Evolutionary conservation across 805 yeast species (phyloP).

Genomic region (Starmerella vitae): DNA sequence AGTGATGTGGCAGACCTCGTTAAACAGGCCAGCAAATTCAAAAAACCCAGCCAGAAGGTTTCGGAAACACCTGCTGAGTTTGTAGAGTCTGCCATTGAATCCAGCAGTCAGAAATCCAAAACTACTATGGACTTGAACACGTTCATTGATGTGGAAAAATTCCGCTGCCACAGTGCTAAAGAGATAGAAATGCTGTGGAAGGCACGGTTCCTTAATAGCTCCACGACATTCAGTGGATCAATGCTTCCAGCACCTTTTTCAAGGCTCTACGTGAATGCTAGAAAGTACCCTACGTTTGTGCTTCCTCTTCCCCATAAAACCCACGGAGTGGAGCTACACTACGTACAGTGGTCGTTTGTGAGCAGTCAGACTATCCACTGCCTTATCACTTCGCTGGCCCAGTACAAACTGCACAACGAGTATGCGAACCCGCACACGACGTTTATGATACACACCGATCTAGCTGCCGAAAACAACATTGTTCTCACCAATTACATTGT

Average conservation of each 20-base stretch:
- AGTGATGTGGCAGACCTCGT: constrained; percentile 13
- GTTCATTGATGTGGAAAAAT: constrained; percentile 56
- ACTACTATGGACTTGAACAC: constrained; percentile 53
- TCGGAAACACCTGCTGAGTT: neutral
- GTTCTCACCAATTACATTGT: constrained; percentile 79
- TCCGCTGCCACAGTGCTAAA: constrained; percentile 39
- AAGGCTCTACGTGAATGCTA: constrained; percentile 51
- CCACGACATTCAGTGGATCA: constrained; percentile 50
- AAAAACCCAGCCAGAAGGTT: neutral
- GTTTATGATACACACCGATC: constrained; percentile 70
- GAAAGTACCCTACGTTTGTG: constrained; percentile 68
- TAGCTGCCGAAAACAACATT: constrained; percentile 41
- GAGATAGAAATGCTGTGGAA: constrained; percentile 81
- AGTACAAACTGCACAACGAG: constrained; percentile 78
- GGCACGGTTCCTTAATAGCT: constrained; percentile 58
- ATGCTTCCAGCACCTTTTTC: constrained; percentile 46
- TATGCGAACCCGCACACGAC: constrained; percentile 94
- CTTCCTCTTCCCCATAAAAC: constrained; percentile 63
- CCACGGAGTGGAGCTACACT: constrained; percentile 59
- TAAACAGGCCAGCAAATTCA: constrained; percentile 10
- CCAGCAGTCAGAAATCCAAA: neutral
- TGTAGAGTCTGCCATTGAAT: neutral
- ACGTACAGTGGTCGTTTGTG: constrained; percentile 84
- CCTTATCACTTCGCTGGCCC: constrained; percentile 80
- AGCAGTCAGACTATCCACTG: constrained; percentile 78